Percentiles rank a stretch among this genome's conserved stretches.
Conservation (phyloP, 2,329 filamentous ascomycete species). For the Pseudofabraea citricarpa region DNA sequence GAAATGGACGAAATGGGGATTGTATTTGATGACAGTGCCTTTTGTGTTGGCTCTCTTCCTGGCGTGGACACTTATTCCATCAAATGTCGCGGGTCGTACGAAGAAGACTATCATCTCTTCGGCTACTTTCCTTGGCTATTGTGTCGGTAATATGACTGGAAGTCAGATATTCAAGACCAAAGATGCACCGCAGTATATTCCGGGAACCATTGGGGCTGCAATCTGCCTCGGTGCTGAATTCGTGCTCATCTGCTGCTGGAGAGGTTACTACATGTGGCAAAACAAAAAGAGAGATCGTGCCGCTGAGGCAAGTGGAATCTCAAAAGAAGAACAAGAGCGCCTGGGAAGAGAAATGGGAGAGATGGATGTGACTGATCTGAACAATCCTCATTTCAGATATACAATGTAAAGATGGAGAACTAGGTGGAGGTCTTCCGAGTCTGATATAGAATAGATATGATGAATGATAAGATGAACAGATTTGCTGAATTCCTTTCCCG, state of each 20-base stretch:
- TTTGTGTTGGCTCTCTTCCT: constrained; percentile 38
- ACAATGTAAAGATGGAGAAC: no score
- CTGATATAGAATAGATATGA: neutral
- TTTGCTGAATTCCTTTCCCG: no score
- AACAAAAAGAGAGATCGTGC: neutral
- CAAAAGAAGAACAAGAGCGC: neutral
- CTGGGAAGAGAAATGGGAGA: neutral
- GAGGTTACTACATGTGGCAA: constrained; percentile 1
- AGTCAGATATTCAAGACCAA: constrained; percentile 52
- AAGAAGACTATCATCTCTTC: constrained; percentile 60
- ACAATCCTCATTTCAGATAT: constrained; percentile 1
- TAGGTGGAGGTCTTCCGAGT: no score
- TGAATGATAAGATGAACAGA: no score
- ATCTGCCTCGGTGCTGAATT: neutral
- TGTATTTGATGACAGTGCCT: constrained; percentile 19
- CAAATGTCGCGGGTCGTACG: constrained; percentile 60
- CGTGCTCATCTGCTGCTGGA: neutral
- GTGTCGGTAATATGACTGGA: constrained; percentile 60
- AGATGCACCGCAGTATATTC: constrained; percentile 49
- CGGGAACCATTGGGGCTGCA: neutral
- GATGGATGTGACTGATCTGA: neutral
- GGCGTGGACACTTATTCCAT: constrained; percentile 43
- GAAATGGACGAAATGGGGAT: constrained; percentile 32
- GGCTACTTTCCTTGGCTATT: constrained; percentile 55
- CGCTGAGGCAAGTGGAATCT: neutral